These are phyloP conservation scores for Tuber borchii DNA, from an alignment of 495 filamentous ascomycete species.

Conservation along the genomic window DNA sequence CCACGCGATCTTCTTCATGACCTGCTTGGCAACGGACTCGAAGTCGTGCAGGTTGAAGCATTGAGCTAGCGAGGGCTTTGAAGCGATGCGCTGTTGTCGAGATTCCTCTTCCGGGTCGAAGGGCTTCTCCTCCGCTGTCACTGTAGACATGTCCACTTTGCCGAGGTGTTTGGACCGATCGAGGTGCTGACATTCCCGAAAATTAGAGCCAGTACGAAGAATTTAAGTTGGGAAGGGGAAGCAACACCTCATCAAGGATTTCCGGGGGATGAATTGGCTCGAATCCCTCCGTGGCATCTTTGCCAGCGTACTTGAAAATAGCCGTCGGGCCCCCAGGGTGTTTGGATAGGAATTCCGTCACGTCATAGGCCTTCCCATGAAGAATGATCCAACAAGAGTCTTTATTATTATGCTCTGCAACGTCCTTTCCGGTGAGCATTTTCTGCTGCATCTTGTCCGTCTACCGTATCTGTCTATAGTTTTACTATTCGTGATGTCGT, in stretches of 20 bases:
- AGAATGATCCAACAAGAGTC: conserved; percentile 77
- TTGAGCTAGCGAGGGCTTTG: conserved; percentile 76
- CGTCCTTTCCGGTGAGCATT: conserved; percentile 54
- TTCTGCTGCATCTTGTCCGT: conserved; percentile 25
- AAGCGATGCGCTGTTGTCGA: conserved; percentile 64
- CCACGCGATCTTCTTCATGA: conserved; percentile 95
- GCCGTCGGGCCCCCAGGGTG: conserved; percentile 67
- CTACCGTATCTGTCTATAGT: conserved; percentile 1
- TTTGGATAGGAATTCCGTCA: conserved; percentile 64
- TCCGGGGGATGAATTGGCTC: conserved; percentile 75
- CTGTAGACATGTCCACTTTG: conserved; percentile 80
- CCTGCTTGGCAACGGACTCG: conserved; percentile 74
- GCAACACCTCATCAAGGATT: conserved; percentile 56
- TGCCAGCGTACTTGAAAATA: conserved; percentile 78
- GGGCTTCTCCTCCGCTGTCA: conserved; percentile 62
- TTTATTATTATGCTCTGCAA: conserved; percentile 60
- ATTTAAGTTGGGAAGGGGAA: neutral
- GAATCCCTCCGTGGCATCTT: conserved; percentile 78
- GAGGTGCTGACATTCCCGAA: conserved; percentile 53
- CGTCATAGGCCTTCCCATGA: conserved; percentile 70
- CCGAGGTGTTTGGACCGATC: conserved; percentile 84
- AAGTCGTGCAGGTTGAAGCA: conserved; percentile 96
- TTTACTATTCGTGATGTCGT: neutral
- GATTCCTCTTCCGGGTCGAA: conserved; percentile 70
- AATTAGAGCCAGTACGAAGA: neutral